Evolutionary conservation across 192 early-diverging fungal species (phyloP), one percentile per base, ranked within the genome.

Genomic region (Coemansia sp.): DNA sequence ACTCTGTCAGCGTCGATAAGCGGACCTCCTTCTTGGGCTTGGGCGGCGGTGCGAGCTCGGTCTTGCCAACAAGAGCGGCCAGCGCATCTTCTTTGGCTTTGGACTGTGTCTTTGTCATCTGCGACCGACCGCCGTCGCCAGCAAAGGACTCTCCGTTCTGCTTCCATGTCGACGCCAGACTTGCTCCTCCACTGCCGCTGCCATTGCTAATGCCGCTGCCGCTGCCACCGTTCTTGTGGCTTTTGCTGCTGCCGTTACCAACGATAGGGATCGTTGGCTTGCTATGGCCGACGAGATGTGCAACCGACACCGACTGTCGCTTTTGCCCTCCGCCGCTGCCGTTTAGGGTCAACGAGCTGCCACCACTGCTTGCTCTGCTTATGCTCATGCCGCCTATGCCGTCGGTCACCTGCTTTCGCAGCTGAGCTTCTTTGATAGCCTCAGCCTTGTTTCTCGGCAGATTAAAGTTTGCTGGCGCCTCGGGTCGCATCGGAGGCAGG

Each of bases 1-100:
- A 82, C 69, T 99, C 95, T 14, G 92, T 87, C 89, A 96, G 85
- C 36, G 92, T 93, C 49, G 91, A 91, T 71, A 93, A 85, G 54
- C 95, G 91, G 64, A 93, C 90, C 34, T 89, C 86, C 77, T 89
- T 89, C 70, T 89, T 85, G 48, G 83, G 48, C 80, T 72, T 91
- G 68, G 59, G 76, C 68, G 67, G 85, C 65, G 66, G 71, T 69
- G 61, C 66, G 67, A 40, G 63, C 50, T 69, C 77, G 40, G 62
- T 48, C 63, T 85, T 83, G 69, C 81, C 82, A 61, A 70, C 66
- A 48, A 80, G 72, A 31, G 84, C 81, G 63, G 76, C 80, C 75
- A 85, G 75, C 68, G 81, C 76, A 61, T 77, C 80, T 63, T 78
- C 76, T 59, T 85, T 76, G 68, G 84, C 81, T 57, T 74, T 77